These are phyloP conservation scores for Yamadazyma akitaensis DNA, from an alignment of 805 yeast genomes.

Conservation along the genomic window DNA sequence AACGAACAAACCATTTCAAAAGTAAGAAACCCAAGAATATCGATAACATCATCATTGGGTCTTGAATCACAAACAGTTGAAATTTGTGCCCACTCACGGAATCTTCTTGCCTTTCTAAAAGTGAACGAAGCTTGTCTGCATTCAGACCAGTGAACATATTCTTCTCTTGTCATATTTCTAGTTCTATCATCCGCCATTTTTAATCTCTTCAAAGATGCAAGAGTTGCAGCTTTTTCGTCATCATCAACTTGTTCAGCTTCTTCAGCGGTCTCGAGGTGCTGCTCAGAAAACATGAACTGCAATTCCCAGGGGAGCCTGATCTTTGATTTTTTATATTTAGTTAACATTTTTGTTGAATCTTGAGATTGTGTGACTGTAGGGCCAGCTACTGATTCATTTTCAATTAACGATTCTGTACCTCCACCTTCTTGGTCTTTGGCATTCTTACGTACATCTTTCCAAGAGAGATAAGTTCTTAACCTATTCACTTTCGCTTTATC, in stretches of 20 bases:
- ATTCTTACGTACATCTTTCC: conserved; percentile 94
- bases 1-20: conserved; percentile 94
- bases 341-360: conserved; percentile 41
- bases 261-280: conserved; percentile 69
- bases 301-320: conserved; percentile 93
- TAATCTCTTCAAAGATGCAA: conserved; percentile 82
- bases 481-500: conserved; percentile 93
- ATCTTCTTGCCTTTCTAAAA: conserved; percentile 88
- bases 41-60: conserved; percentile 95
- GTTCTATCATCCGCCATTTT: conserved; percentile 95
- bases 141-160: conserved; percentile 98
- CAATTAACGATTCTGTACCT: conserved; percentile 49
- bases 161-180: conserved; percentile 89
- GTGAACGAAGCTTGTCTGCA: conserved; percentile 98
- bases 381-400: conserved; percentile 45
- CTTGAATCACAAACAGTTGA: conserved; percentile 79
- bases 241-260: conserved; percentile 68
- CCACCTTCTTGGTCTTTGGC: conserved; percentile 58
- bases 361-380: conserved; percentile 23
- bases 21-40: conserved; percentile 90
- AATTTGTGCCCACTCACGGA: conserved; percentile 95
- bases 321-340: conserved; percentile 65
- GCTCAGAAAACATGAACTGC: conserved; percentile 89
- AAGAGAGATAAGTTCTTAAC: conserved; percentile 82
- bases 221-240: conserved; percentile 83